Evolutionary conservation across 1,284 basidiomycete species (phyloP).

Genomic region (Trichosporon sp.): DNA sequence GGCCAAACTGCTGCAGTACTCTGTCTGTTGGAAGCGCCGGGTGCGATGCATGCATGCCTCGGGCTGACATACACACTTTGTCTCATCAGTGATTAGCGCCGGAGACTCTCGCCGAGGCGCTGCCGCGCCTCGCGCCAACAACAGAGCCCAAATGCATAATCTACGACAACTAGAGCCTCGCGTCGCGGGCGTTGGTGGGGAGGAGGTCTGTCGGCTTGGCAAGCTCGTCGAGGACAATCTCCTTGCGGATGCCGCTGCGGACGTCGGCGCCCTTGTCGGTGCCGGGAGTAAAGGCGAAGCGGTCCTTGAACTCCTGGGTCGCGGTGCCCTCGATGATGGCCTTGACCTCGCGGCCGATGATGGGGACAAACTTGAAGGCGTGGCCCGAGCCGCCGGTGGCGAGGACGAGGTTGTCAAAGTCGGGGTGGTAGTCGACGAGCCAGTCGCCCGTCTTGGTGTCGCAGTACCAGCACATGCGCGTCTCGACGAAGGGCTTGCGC

Average conservation of each 20-base stretch:
- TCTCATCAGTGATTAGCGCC: too few relatives aligned
- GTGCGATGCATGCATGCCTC: too few relatives aligned
- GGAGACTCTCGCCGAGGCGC: too few relatives aligned
- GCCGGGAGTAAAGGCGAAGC: constrained; percentile 54
- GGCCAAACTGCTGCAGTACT: too few relatives aligned
- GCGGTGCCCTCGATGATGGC: constrained; percentile 64
- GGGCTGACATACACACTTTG: too few relatives aligned
- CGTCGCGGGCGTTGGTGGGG: constrained; percentile 7
- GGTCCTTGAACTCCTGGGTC: constrained; percentile 35
- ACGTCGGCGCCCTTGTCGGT: constrained; percentile 36
- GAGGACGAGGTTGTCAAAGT: constrained; percentile 48
- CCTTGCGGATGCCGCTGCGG: constrained; percentile 32
- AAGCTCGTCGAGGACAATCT: constrained; percentile 16
- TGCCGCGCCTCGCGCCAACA: too few relatives aligned
- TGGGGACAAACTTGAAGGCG: constrained; percentile 69
- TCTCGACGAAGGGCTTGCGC: constrained; percentile 44
- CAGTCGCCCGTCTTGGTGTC: constrained; percentile 52
- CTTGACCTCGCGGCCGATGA: constrained; percentile 68
- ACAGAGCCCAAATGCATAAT: neutral
- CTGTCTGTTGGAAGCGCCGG: too few relatives aligned
- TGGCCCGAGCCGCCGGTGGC: constrained; percentile 53
- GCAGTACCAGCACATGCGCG: constrained; percentile 50
- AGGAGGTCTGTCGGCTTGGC: constrained; percentile 13
- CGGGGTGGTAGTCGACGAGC: constrained; percentile 52
- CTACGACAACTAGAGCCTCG: constrained; percentile 9